Percentiles rank a stretch among this genome's conserved stretches.
These are phyloP conservation scores for Eleusine indica DNA, from an alignment of 176 grass and related monocot species.

Conservation along the genomic window DNA sequence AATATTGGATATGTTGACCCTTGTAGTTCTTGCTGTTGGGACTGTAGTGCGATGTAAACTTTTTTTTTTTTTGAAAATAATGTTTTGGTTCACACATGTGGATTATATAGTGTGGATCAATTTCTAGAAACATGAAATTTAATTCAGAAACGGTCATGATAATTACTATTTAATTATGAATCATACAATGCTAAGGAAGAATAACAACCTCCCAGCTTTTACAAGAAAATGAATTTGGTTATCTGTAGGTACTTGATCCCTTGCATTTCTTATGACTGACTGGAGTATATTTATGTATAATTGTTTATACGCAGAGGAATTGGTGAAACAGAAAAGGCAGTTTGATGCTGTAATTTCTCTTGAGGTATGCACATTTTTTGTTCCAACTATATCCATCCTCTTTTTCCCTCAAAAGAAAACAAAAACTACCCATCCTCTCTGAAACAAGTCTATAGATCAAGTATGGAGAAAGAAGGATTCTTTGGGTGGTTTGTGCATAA, in stretches of 20 bases:
- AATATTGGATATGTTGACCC: not conserved
- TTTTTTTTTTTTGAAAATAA: not conserved
- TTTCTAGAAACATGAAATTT: constrained; percentile 4
- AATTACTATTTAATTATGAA: not conserved
- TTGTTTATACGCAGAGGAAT: constrained; percentile 68
- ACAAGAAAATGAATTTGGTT: not conserved
- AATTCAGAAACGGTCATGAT: not conserved
- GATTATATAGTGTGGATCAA: not conserved
- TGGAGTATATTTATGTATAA: constrained; percentile 39
- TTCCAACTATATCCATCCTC: not conserved
- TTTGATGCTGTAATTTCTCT: constrained; percentile 97
- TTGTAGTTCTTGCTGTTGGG: not conserved
- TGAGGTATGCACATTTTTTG: constrained; percentile 58
- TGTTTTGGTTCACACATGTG: not conserved
- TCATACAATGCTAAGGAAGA: not conserved
- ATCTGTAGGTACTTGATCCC: not conserved
- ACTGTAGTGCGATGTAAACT: not conserved
- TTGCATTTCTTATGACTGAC: constrained; percentile 32
- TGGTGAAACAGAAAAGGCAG: constrained; percentile 77
- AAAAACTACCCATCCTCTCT: not conserved
- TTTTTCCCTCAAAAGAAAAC: not conserved
- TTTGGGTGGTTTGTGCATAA: constrained; percentile 1
- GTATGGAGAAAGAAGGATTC: not conserved
- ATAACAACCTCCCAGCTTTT: not conserved
- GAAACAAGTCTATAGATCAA: not conserved